Percentiles rank a stretch among this genome's conserved stretches.
phyloP scores from a whole-genome alignment of 768 basidiomycete species.

The Auriscalpium orientale region DNA sequence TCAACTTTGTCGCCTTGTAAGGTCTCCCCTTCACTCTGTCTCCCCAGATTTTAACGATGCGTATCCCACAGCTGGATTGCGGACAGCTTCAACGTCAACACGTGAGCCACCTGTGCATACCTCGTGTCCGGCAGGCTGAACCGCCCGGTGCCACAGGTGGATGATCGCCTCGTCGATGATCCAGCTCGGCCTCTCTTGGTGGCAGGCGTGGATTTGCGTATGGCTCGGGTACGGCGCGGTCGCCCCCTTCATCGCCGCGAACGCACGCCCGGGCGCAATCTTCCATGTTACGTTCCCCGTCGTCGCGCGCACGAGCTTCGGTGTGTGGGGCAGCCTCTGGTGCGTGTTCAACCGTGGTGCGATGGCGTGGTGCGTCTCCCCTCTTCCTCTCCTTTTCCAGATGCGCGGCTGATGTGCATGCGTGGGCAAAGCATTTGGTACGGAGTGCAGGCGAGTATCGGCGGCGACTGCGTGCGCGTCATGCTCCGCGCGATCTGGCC shows the following conservation, averaged over 20 bases:
- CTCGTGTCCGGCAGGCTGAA: neutral
- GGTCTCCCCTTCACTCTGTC: slow-evolving; percentile 13
- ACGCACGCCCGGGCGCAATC: slow-evolving; percentile 70
- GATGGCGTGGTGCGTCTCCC: slow-evolving; percentile 59
- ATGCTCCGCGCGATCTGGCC: slow-evolving; percentile 77
- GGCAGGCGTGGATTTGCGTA: slow-evolving; percentile 80
- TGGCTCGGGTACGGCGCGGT: slow-evolving; percentile 40
- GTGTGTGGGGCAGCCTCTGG: slow-evolving; percentile 73
- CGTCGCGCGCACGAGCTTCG: slow-evolving; percentile 69
- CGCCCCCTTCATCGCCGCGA: slow-evolving; percentile 67
- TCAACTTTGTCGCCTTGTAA: slow-evolving; percentile 63
- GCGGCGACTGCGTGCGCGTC: slow-evolving; percentile 69
- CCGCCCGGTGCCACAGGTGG: slow-evolving; percentile 38
- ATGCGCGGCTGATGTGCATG: too few species aligned
- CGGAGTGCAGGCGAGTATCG: slow-evolving; percentile 75
- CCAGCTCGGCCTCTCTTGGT: slow-evolving; percentile 67
- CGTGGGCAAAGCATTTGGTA: slow-evolving; percentile 52
- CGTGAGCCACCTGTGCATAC: slow-evolving; percentile 33
- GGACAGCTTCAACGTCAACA: slow-evolving; percentile 74
- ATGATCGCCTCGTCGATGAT: slow-evolving; percentile 76
- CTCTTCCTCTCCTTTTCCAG: neutral
- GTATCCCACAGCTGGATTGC: slow-evolving; percentile 59
- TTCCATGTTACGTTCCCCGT: slow-evolving; percentile 76
- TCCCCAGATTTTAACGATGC: slow-evolving; percentile 1
- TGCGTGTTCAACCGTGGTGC: slow-evolving; percentile 68